Evolutionary conservation across 352 stramenopile genomes (phyloP).

Genomic region (Phytopythium kandeliae): DNA sequence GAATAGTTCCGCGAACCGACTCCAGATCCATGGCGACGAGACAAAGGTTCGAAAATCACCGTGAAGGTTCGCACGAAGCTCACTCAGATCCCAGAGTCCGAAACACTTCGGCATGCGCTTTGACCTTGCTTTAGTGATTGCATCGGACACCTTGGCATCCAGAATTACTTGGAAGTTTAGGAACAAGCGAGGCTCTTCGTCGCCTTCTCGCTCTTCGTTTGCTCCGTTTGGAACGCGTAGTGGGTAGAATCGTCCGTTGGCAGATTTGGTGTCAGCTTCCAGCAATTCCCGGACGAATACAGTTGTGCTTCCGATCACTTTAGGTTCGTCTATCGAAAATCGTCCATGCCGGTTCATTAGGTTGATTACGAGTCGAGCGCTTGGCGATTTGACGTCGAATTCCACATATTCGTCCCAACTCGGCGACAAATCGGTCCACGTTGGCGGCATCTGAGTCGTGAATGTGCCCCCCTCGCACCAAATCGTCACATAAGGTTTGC

Average conservation of each 20-base stretch:
- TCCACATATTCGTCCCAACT: conserved; percentile 62
- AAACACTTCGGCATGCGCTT: conserved; percentile 17
- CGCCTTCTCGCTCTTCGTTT: neutral
- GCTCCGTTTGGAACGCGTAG: conserved; percentile 3
- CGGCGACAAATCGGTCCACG: conserved; percentile 53
- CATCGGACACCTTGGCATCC: conserved; percentile 8
- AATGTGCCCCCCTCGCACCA: conserved; percentile 32
- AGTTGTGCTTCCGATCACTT: conserved; percentile 33
- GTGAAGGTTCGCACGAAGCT: conserved; percentile 33
- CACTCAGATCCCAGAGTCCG: conserved; percentile 40
- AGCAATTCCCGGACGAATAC: conserved; percentile 37
- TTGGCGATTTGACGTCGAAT: conserved; percentile 31
- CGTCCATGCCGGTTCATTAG: conserved; percentile 32
- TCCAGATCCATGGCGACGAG: conserved; percentile 47
- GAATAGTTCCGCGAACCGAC: conserved; percentile 36
- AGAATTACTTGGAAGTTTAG: conserved; percentile 26
- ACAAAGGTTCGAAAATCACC: conserved; percentile 52
- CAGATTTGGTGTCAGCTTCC: conserved; percentile 10
- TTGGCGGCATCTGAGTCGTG: conserved; percentile 24
- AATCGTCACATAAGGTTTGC: conserved; percentile 39
- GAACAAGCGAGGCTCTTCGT: conserved; percentile 9
- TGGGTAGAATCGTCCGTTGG: conserved; percentile 17
- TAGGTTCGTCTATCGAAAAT: conserved; percentile 14
- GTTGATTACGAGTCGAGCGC: conserved; percentile 30
- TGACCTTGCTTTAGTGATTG: conserved; percentile 1